phyloP scores from a whole-genome alignment of 208 protist genomes.

The Crithidia bombi region DNA sequence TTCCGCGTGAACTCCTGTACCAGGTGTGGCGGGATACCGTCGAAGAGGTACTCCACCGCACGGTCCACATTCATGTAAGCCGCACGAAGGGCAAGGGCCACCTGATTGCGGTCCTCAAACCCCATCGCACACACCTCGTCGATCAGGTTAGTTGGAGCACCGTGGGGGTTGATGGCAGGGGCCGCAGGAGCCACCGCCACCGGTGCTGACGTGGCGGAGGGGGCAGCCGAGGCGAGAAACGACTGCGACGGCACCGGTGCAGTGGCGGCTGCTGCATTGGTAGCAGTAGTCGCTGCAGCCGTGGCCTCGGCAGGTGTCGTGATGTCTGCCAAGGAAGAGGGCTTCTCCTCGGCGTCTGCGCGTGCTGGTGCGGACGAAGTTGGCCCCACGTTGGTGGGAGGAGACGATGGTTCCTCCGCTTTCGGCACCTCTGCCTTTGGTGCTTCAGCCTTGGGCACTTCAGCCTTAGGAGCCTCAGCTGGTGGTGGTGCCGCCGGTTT shows the following conservation, averaged over 20 bases:
- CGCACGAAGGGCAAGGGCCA: slow-evolving; percentile 77
- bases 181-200: slow-evolving; percentile 9
- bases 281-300: background rate
- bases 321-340: slow-evolving; percentile 8
- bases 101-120: slow-evolving; percentile 79
- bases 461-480: slow-evolving; percentile 7
- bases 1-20: slow-evolving; percentile 42
- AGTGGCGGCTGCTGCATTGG: background rate
- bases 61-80: slow-evolving; percentile 89
- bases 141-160: slow-evolving; percentile 62
- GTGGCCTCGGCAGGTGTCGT: slow-evolving; percentile 3
- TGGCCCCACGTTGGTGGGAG: background rate
- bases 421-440: slow-evolving; percentile 8
- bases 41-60: slow-evolving; percentile 88
- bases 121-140: slow-evolving; percentile 86
- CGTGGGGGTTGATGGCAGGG: slow-evolving; percentile 20
- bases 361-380: slow-evolving; percentile 4
- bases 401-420: slow-evolving; percentile 14
- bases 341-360: background rate
- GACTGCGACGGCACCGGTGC: slow-evolving; percentile 8
- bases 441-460: background rate
- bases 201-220: slow-evolving; percentile 5
- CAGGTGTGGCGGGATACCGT: slow-evolving; percentile 67
- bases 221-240: slow-evolving; percentile 21
- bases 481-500: slow-evolving; percentile 33